Evolutionary conservation across 1,139 yeast species (phyloP).

Genomic region (Suhomyces maxii): DNA sequence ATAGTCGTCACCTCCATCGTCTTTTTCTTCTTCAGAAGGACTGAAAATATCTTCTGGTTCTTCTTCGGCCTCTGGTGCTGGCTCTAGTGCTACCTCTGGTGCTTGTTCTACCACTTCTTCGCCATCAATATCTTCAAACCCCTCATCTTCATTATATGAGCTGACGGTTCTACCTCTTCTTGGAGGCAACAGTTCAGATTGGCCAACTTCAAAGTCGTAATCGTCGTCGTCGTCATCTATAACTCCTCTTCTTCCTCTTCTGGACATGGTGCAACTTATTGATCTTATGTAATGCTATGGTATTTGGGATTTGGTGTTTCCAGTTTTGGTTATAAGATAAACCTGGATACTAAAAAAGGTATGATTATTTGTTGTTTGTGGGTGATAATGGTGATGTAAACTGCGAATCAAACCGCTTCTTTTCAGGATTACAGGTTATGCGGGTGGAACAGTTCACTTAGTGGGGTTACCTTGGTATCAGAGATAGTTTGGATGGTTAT

Average conservation of each 20-base stretch:
- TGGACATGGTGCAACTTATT: slow-evolving; percentile 1
- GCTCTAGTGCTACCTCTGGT: slow-evolving; percentile 2
- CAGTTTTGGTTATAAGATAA: too few species aligned
- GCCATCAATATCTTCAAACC: slow-evolving; percentile 19
- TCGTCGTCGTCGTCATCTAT: slow-evolving; percentile 21
- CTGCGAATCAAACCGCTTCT: not conserved
- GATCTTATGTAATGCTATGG: too few species aligned
- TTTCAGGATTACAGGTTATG: too few species aligned
- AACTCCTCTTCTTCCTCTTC: slow-evolving; percentile 17
- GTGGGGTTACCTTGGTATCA: too few species aligned
- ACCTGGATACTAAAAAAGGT: too few species aligned
- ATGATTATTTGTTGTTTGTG: not conserved
- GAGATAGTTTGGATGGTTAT: too few species aligned
- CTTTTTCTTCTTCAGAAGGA: slow-evolving; percentile 9
- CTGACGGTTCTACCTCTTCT: slow-evolving; percentile 9
- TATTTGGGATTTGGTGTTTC: too few species aligned
- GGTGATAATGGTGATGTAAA: not conserved
- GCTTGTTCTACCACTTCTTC: slow-evolving; percentile 28
- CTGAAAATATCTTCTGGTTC: slow-evolving; percentile 30
- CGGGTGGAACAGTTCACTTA: too few species aligned
- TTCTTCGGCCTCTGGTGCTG: slow-evolving; percentile 12
- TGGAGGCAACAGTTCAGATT: slow-evolving; percentile 14
- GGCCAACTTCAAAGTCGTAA: slow-evolving; percentile 14
- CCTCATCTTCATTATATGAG: slow-evolving; percentile 16
- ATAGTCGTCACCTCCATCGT: slow-evolving; percentile 15